phyloP scores from a whole-genome alignment of 2,329 filamentous ascomycete species.

The Alternaria sp. region DNA sequence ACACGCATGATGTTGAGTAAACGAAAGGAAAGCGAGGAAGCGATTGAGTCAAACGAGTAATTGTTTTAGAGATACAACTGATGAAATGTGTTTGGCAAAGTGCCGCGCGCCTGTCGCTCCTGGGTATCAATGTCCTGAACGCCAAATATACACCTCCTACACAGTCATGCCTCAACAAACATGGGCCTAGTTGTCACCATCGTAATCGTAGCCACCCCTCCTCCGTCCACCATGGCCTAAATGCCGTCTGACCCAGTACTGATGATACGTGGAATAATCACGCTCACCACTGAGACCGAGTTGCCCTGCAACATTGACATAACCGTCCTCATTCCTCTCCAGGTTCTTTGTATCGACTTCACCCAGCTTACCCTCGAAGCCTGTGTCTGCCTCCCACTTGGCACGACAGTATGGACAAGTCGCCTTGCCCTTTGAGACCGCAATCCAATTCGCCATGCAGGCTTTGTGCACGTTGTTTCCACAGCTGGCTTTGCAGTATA shows the following conservation, averaged over 20 bases:
- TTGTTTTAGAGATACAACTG: neutral
- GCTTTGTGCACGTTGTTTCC: conserved; percentile 67
- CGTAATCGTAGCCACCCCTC: conserved; percentile 1
- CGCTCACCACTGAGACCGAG: conserved; percentile 63
- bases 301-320: conserved; percentile 67
- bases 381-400: conserved; percentile 57
- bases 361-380: conserved; percentile 47
- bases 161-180: neutral
- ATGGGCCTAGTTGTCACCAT: neutral
- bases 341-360: conserved; percentile 55
- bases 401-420: conserved; percentile 69
- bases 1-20: neutral
- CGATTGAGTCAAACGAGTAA: neutral
- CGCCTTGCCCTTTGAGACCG: conserved; percentile 43
- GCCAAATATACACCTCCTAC: neutral
- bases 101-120: neutral
- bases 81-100: neutral
- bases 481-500: conserved; percentile 66
- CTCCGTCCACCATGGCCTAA: conserved; percentile 6
- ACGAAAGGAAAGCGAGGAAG: neutral
- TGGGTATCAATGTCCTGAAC: conserved; percentile 1
- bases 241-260: conserved; percentile 30
- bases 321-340: conserved; percentile 58
- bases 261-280: conserved; percentile 41
- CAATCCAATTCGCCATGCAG: conserved; percentile 63